Percentiles rank a stretch among this genome's conserved stretches.
These are phyloP conservation scores for Butyriboletus appendiculatus DNA, from an alignment of 1,284 basidiomycete genomes.

Conservation along the genomic window DNA sequence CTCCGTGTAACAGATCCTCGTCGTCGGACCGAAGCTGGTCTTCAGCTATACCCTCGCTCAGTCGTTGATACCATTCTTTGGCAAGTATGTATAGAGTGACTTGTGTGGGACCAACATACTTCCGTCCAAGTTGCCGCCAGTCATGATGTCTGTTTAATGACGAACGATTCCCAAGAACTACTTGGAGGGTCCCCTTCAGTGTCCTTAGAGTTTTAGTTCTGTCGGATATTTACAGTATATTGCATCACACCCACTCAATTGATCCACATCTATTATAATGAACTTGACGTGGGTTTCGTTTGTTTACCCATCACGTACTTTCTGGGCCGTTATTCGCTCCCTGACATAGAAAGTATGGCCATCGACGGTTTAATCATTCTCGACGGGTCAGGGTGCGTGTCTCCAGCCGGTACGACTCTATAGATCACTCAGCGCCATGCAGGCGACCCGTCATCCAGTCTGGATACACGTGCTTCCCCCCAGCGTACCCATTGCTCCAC, in stretches of 20 bases:
- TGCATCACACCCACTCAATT: constrained; percentile 3
- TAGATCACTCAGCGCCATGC: constrained; percentile 19
- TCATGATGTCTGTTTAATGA: constrained; percentile 2
- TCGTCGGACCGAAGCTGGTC: constrained; percentile 97
- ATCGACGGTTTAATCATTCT: constrained; percentile 93
- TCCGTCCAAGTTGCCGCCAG: not conserved
- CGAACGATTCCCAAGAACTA: not conserved
- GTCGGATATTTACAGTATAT: constrained; percentile 10
- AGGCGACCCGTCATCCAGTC: constrained; percentile 91
- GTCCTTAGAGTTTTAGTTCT: constrained; percentile 14
- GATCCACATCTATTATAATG: not conserved
- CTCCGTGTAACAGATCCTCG: constrained; percentile 66
- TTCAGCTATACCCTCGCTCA: constrained; percentile 99
- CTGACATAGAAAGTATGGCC: constrained; percentile 49
- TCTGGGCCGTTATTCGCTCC: not conserved
- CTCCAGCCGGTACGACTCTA: not conserved
- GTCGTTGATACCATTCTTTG: constrained; percentile 92
- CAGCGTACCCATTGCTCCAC: constrained; percentile 83
- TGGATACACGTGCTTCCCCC: constrained; percentile 78
- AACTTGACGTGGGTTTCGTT: not conserved
- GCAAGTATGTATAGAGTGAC: constrained; percentile 71
- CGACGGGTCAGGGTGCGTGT: constrained; percentile 71
- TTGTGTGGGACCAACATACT: not conserved
- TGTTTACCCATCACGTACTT: not conserved
- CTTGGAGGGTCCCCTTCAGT: not conserved